Base-by-base conservation (phyloP, 73 alveolate genomes). In the Diophrys sp. region DNA sequence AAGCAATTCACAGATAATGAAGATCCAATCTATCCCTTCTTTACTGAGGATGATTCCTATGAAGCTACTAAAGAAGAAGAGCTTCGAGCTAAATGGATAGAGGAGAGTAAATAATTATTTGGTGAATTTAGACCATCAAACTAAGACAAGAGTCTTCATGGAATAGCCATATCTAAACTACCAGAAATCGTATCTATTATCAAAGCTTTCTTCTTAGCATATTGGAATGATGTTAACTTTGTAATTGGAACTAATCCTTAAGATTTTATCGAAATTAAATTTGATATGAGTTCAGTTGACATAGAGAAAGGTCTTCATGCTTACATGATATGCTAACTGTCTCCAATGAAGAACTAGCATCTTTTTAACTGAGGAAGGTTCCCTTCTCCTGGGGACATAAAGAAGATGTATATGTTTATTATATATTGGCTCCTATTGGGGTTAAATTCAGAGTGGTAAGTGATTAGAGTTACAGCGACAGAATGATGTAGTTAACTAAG, bases 221-320 rank as follows among this genome's bases (percentile, higher is more conserved):
- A 87, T 66, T 87, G 94, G 94, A 87, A 79, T 55, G 94, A 87
- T 71, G 94, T 87, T 2, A 87, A 87, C 74, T 87, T 87, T 33
- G 94, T 87, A 1, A 87, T 87, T 2, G 94, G 94, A 30, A 87
- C 94, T n/a, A 87, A 87, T 73, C 94, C 94, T 14, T 73, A 74
- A 31, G 94, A 87, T 74, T 67, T 80, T 67, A 87, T 87, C 56
- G 94, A 87, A 29, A 87, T 87, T 54, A 87, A 87, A 69, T 87
- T 87, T 69, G 94, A 87, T 53, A 28, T 56, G 27, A 67, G 80
- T 2, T 80, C 90, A 2, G 44, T 69, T 0, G 94, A 87, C 80
- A 80, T 90, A 26, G 84, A 73, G 5, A 26, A 80, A 69, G 94
- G 94, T 18, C 82, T 87, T 25, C 84, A 80, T 27, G 88, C 88